Evolutionary conservation across 495 filamentous ascomycete genomes (phyloP), one percentile per base, ranked within the genome.

Genomic region (Hyaloscypha variabilis): DNA sequence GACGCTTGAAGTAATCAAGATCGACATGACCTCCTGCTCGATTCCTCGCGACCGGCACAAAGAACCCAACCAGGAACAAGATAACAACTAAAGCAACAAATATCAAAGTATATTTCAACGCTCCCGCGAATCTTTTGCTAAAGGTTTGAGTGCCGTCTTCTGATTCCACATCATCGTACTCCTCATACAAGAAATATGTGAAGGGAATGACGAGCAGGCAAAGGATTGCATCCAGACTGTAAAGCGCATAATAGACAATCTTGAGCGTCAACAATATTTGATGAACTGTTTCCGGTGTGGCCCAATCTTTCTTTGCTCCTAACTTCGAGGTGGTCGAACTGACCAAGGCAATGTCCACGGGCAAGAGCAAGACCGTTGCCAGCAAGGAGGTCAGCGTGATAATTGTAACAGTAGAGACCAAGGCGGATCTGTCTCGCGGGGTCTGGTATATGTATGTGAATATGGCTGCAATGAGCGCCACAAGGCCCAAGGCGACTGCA

Each of bases 131-230:
- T 29, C 91, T 83, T 65, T 84, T 80, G 3, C 81, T 86, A 56
- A 87, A 67, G 6, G 88, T 89, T 73, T 92, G 88, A n/a, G 82
- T 85, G 17, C 91, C 90, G 26, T 91, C 84, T 63, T 96, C 90
- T 24, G 85, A 79, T 34, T 91, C 91, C 58, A 91, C 90, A 78
- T 96, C 90, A 70, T 94, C 91, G 71, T 96, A 95, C 76, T 98
- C 96, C 77, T 99, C 95, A 67, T 96, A 96, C 87, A 88, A 97
- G 77, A 99, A 99, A 78, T 98, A 99, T 14, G 93, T 88, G 73
- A 99, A 99, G 1, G 95, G 95, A 23, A 97, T 88, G 23, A 97
- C 86, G 36, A 99, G 72, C 42, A 99, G 82, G 73, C 96, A 98
- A 17, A 99, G 88, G 2, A 96, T 74, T 1, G 94, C 94, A 77